These are phyloP conservation scores for Capsicum pubescens DNA, from an alignment of 257 asterid genomes.

Conservation along the genomic window DNA sequence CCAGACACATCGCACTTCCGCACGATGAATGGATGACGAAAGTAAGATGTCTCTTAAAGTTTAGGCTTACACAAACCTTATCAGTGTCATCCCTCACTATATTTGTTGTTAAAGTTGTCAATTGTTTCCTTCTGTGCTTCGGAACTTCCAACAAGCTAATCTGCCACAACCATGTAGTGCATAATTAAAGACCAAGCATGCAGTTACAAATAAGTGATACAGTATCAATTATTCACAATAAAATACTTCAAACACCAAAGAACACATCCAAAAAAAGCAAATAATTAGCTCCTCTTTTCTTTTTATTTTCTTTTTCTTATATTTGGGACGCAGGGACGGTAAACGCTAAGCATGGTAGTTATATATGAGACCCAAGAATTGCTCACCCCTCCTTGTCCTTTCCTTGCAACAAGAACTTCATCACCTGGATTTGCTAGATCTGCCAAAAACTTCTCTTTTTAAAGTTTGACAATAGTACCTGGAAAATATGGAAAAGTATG, in stretches of 20 bases:
- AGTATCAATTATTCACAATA: background rate
- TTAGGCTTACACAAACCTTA: conserved; percentile 54
- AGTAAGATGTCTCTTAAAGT: conserved; percentile 13
- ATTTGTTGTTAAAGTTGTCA: conserved; percentile 58
- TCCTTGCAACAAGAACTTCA: conserved; percentile 90
- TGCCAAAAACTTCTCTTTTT: conserved; percentile 89
- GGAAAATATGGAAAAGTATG: conserved; percentile 30
- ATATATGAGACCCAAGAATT: conserved; percentile 30
- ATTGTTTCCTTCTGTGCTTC: conserved; percentile 59
- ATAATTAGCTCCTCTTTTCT: background rate
- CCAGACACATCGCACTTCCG: too few relatives aligned
- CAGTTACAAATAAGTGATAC: conserved; percentile 27
- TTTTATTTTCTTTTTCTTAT: background rate
- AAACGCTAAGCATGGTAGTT: conserved; percentile 23
- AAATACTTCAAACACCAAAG: conserved; percentile 27
- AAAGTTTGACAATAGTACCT: conserved; percentile 92
- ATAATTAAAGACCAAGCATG: conserved; percentile 25
- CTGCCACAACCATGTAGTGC: conserved; percentile 48
- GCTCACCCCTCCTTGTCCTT: conserved; percentile 93
- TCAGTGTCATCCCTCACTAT: conserved; percentile 86
- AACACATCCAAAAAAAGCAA: conserved; percentile 15
- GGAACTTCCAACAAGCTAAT: conserved; percentile 85
- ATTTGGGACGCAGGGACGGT: background rate
- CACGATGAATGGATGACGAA: background rate
- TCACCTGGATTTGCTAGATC: conserved; percentile 88